Percentiles rank a stretch among this genome's conserved stretches.
Conservation (phyloP, 1,139 yeast genomes). For the Geotrichum klebahnii region DNA sequence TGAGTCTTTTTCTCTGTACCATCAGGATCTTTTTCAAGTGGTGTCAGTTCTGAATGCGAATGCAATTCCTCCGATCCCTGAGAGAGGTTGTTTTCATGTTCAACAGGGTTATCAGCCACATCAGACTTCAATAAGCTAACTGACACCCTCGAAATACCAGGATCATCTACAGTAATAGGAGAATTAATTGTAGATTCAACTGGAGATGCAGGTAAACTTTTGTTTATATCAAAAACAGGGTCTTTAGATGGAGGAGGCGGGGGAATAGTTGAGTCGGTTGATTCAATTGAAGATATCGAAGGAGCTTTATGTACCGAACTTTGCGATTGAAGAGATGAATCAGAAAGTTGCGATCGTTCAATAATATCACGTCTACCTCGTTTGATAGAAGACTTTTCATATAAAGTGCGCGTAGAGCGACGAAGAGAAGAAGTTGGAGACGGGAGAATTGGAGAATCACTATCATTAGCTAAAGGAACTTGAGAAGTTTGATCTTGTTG, state of each 20-base stretch:
- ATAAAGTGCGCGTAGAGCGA: conserved; percentile 32
- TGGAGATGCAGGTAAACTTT: not conserved
- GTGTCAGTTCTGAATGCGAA: not conserved
- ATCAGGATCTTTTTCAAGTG: not conserved
- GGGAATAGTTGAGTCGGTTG: conserved; percentile 6
- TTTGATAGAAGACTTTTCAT: conserved; percentile 29
- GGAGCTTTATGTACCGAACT: no score
- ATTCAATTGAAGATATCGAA: no score
- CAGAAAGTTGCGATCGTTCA: conserved; percentile 3
- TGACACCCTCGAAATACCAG: not conserved
- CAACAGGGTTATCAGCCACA: not conserved
- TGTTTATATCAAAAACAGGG: not conserved
- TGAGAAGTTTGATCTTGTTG: conserved; percentile 5
- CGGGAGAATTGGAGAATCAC: conserved; percentile 33
- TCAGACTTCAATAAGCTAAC: not conserved
- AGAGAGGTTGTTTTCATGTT: not conserved
- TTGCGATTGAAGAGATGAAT: not conserved
- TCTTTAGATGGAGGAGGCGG: conserved; percentile 12
- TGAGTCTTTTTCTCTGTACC: no score
- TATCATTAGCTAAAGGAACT: conserved; percentile 29
- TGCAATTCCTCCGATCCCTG: not conserved
- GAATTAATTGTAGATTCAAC: not conserved
- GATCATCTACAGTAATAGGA: not conserved
- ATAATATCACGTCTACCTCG: conserved; percentile 24
- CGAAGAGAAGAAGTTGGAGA: conserved; percentile 33